phyloP scores from a whole-genome alignment of 129 eudicot species.

The Centella asiatica region DNA sequence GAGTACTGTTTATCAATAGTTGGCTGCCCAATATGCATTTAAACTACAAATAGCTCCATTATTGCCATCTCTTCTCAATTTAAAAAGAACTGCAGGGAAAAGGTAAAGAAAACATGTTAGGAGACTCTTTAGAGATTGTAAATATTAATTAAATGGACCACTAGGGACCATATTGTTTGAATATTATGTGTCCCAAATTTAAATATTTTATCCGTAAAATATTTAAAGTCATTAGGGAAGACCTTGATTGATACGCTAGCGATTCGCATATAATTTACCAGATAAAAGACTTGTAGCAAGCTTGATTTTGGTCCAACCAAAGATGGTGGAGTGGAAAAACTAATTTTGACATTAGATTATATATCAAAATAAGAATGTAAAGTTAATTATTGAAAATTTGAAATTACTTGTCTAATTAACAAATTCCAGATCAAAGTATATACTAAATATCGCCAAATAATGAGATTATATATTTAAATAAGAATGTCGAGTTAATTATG shows the following conservation, averaged over 20 bases:
- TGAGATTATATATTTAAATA: too few relatives aligned
- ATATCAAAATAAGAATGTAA: background rate
- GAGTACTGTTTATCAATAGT: background rate
- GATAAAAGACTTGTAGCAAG: conserved; percentile 2
- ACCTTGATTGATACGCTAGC: conserved; percentile 1
- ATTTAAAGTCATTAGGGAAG: background rate
- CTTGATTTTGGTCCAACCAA: conserved; percentile 5
- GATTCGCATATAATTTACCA: background rate
- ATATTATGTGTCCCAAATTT: background rate
- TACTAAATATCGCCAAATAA: too few relatives aligned
- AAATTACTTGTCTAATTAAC: too few relatives aligned
- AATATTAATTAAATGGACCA: background rate
- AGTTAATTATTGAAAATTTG: too few relatives aligned
- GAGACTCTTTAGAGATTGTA: background rate
- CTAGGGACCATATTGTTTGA: conserved; percentile 3
- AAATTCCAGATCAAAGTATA: too few relatives aligned
- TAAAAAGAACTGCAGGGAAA: background rate
- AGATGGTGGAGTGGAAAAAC: background rate
- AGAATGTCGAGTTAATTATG: too few relatives aligned
- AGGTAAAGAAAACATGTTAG: background rate
- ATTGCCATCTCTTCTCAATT: background rate
- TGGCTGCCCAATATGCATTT: background rate
- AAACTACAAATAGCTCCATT: background rate
- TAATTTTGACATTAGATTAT: background rate
- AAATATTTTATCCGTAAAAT: background rate